Evolutionary conservation across 1,139 yeast genomes (phyloP), one percentile per base, ranked within the genome.

Genomic region (Ogataea hybrid): DNA sequence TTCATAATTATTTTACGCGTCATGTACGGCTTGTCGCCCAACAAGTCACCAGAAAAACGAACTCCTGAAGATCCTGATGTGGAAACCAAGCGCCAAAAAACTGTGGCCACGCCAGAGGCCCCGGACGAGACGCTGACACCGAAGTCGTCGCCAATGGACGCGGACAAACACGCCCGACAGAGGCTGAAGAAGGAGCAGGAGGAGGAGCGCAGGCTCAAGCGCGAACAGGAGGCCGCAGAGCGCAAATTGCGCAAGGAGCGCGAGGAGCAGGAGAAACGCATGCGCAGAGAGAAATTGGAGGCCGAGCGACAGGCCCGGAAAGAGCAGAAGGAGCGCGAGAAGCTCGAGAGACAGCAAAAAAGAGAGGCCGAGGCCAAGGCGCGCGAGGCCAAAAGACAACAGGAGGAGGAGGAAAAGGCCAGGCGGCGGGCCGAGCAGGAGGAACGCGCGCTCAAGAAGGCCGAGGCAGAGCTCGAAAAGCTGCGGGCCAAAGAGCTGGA

Each of bases 391-490:
- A 62, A 62, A 47, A 56, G 53, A 41, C 61, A 61, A 42, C 58
- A 50, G 59, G 60, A 47, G 53, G 63, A 35, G 68, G 64, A 49
- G 63, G 65, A 51, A 68, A 64, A 58, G 55, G 32, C 37, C 15
- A 28, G 28, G 12, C 53, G 56, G 56, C 57, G 47, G 9, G 36
- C 36, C 7, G 37, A 39, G 44, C 28, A 30, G 22, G 47, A 53
- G 56, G 57, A 56, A 56, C 48, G 58, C 54, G 25, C 31, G 12
- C 32, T 29, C 17, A 56, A 37, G 14, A 56, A 44, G 49, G 53
- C 59, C 52, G 50, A 64, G 56, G 50, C 64, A 54, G 37, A 58
- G 52, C 47, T 62, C 67, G 46, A 66, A 68, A 49, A 70, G 53
- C 54, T 39, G 48, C 58, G 31, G 61, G 57, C 39, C 56, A 59